Evolutionary conservation across 352 stramenopile species (phyloP).

Genomic region (Elongisporangium prolatum): DNA sequence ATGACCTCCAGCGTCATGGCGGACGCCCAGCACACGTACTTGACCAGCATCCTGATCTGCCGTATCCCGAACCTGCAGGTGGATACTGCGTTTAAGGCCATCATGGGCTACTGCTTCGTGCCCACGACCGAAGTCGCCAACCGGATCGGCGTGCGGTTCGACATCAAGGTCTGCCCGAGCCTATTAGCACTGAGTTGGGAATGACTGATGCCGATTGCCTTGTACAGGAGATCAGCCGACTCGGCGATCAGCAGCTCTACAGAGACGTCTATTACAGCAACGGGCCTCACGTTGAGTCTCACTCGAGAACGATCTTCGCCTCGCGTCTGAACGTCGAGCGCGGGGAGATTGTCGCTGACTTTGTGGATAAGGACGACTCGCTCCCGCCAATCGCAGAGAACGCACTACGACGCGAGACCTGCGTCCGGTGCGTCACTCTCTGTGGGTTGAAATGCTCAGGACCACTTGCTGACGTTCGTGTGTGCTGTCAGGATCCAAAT

Average conservation of each 20-base stretch:
- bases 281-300: slow-evolving; percentile 23
- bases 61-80: slow-evolving; percentile 38
- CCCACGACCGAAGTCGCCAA: background rate
- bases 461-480: background rate
- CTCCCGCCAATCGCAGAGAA: slow-evolving; percentile 23
- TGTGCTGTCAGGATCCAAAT: slow-evolving; percentile 20
- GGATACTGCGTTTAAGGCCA: slow-evolving; percentile 20
- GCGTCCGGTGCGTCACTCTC: slow-evolving; percentile 19
- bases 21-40: slow-evolving; percentile 36
- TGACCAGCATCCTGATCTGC: slow-evolving; percentile 48
- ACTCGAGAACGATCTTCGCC: slow-evolving; percentile 38
- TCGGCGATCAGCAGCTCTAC: slow-evolving; percentile 29
- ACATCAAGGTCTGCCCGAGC: slow-evolving; percentile 1
- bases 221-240: slow-evolving; percentile 17
- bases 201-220: no score
- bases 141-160: background rate
- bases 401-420: slow-evolving; percentile 19
- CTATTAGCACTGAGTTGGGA: no score
- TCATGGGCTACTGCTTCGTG: slow-evolving; percentile 32
- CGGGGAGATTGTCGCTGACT: slow-evolving; percentile 43
- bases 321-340: slow-evolving; percentile 21
- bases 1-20: slow-evolving; percentile 58
- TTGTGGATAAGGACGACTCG: slow-evolving; percentile 35
- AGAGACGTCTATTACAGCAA: slow-evolving; percentile 39
- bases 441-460: background rate